Percentiles rank a stretch among this genome's conserved stretches.
These are phyloP conservation scores for Alternaria conjuncta DNA, from an alignment of 2,329 filamentous ascomycete species.

Conservation along the genomic window DNA sequence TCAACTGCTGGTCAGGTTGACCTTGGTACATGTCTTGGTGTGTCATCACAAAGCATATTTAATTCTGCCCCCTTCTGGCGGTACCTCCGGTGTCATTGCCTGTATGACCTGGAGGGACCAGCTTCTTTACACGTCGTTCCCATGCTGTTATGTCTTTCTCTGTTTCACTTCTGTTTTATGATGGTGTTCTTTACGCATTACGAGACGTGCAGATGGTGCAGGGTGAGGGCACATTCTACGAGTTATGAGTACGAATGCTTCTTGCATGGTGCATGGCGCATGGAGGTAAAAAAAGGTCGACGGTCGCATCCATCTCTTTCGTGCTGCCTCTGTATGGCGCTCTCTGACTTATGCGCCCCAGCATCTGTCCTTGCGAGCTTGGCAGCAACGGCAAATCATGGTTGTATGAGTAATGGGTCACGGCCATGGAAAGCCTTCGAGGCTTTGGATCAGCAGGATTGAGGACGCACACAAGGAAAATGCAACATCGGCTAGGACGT, in stretches of 20 bases:
- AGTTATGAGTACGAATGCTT: constrained; percentile 20
- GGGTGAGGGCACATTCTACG: constrained; percentile 15
- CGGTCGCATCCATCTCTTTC: constrained; percentile 35
- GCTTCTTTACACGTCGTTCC: constrained; percentile 16
- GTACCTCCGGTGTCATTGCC: constrained; percentile 26
- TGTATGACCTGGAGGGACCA: constrained; percentile 36
- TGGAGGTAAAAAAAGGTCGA: constrained; percentile 33
- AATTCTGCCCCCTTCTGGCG: constrained; percentile 31
- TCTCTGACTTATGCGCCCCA: background rate
- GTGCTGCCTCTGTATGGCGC: constrained; percentile 23
- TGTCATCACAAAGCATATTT: constrained; percentile 32
- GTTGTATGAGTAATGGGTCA: constrained; percentile 41
- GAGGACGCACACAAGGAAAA: background rate
- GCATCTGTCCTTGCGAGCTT: constrained; percentile 8
- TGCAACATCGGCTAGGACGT: constrained; percentile 2
- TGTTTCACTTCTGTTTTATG: constrained; percentile 11
- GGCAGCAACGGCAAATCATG: constrained; percentile 20
- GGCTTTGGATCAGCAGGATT: background rate
- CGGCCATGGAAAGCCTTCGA: constrained; percentile 23
- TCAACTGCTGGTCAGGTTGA: constrained; percentile 6
- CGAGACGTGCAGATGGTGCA: constrained; percentile 32
- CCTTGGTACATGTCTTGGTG: constrained; percentile 5
- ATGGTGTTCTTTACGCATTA: constrained; percentile 18
- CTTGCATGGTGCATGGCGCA: constrained; percentile 42
- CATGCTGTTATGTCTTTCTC: background rate